Percentiles rank a stretch among this genome's conserved stretches.
These are phyloP conservation scores for Chalaropsis thielavioides DNA, from an alignment of 2,329 filamentous ascomycete genomes.

Conservation along the genomic window DNA sequence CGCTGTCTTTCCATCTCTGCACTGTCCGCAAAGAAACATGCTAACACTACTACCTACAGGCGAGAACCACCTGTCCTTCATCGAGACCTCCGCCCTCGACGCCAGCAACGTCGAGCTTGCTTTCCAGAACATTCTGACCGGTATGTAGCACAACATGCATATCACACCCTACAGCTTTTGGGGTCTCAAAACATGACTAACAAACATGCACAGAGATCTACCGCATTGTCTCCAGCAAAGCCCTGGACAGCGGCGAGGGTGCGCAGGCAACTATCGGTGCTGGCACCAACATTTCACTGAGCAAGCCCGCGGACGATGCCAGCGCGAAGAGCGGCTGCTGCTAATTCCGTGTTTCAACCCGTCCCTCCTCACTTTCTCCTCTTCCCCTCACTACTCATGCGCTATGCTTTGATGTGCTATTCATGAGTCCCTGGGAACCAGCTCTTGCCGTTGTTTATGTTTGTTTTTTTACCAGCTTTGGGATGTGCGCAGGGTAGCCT, in stretches of 20 bases:
- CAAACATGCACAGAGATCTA: constrained; percentile 64
- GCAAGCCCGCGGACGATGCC: constrained; percentile 63
- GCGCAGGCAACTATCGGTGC: constrained; percentile 65
- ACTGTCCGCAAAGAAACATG: not conserved
- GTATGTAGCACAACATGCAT: constrained; percentile 36
- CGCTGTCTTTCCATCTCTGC: not conserved
- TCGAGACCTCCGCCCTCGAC: constrained; percentile 96
- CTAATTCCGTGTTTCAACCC: constrained; percentile 32
- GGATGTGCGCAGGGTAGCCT: constrained; percentile 8
- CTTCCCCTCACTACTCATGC: constrained; percentile 9
- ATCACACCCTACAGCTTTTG: not conserved
- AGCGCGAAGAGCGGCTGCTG: constrained; percentile 68
- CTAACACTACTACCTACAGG: constrained; percentile 35
- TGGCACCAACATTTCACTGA: constrained; percentile 73
- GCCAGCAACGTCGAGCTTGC: constrained; percentile 98
- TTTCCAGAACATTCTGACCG: constrained; percentile 98
- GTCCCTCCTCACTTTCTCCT: not conserved
- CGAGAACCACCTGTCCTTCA: constrained; percentile 97
- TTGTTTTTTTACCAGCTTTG: constrained; percentile 8
- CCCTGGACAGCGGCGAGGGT: constrained; percentile 76
- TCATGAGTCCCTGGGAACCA: constrained; percentile 2
- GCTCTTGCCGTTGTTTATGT: constrained; percentile 7
- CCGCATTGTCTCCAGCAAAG: constrained; percentile 96
- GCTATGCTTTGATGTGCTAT: constrained; percentile 15
- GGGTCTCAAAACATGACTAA: not conserved